These are phyloP conservation scores for Diplogelasinospora grovesii DNA, from an alignment of 495 filamentous ascomycete genomes.

Conservation along the genomic window DNA sequence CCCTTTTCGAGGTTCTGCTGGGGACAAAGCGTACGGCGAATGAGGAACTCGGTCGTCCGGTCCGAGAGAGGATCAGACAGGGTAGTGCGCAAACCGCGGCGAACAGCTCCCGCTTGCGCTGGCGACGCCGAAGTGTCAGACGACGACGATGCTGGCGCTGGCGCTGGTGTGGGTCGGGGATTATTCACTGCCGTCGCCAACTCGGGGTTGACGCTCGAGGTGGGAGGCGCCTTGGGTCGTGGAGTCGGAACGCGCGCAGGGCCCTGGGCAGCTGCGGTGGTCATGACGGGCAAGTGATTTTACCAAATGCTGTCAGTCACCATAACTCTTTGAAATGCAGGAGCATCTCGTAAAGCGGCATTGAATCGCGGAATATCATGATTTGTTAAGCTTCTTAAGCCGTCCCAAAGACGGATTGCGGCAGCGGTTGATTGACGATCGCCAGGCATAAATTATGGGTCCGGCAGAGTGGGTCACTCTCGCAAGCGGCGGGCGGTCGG, in stretches of 20 bases:
- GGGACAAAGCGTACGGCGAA: conserved; percentile 45
- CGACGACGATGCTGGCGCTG: background rate
- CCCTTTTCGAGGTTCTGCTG: conserved; percentile 42
- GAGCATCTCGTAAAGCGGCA: too few relatives aligned
- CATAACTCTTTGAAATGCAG: too few relatives aligned
- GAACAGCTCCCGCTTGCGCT: conserved; percentile 12
- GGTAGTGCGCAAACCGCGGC: conserved; percentile 23
- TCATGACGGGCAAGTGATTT: too few relatives aligned
- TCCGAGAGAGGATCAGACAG: conserved; percentile 42
- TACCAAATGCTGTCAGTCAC: too few relatives aligned
- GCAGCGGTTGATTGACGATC: too few relatives aligned
- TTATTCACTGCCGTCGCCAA: conserved; percentile 1
- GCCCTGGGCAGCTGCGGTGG: conserved; percentile 18
- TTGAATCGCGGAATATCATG: too few relatives aligned
- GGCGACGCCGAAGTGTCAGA: background rate
- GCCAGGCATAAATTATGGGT: too few relatives aligned
- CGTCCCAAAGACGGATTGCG: too few relatives aligned
- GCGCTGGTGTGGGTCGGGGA: background rate
- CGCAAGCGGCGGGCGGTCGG: too few relatives aligned
- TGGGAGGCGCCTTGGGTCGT: conserved; percentile 20
- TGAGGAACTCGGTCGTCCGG: conserved; percentile 43
- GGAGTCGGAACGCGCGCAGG: conserved; percentile 23
- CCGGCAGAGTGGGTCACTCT: too few relatives aligned
- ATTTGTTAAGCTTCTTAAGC: too few relatives aligned
- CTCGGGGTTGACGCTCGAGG: conserved; percentile 19